Evolutionary conservation across 169 alveolate species (phyloP), one percentile per base, ranked within the genome.

Genomic region (Cryptosporidium canis): DNA sequence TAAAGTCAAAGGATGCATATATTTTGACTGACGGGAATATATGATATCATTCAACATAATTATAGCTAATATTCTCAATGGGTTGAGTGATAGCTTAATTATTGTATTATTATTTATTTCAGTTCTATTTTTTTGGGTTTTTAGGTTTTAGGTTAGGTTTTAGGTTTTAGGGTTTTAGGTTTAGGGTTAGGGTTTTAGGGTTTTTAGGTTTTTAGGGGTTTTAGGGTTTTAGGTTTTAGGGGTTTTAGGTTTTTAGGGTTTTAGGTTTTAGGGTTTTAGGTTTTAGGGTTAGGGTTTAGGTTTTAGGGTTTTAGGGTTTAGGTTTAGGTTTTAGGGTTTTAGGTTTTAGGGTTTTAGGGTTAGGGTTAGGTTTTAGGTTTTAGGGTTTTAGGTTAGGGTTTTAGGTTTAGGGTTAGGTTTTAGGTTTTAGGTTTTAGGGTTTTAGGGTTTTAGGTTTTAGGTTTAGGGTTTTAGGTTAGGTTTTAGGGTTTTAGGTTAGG

Each of bases 131-230:
- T 53, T 53, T 53, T 7, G 31, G 65, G 65, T 8, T 53, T 53
- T 53, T 53, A 53, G 65, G 65, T 53, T 53, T 53, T 53, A 53
- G 65, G 65, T 53, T 53, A n/a, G 31, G 65, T 9, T 53, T 53
- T n/a, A 21, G 65, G 65, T 16, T 53, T 53, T 53, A n/a, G 31
- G 65, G 6, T 12, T 43, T 43, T 7, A 11, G 48, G 6, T 43
- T 43, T 43, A 43, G 48, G 48, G 48, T 43, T 43, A 7, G 48
- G 48, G 48, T 43, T 43, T 43, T 7, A 11, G 48, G 48, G n/a
- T n/a, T n/a, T 43, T 43, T 43, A 43, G 48, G 48, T 43, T 43
- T 6, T 45, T 45, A 14, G n/a, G 55, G 55, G 11, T 45, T 45
- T n/a, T n/a, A n/a, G n/a, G n/a, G 55, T 16, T 45, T 45, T 45